Evolutionary conservation across 2,329 filamentous ascomycete species (phyloP).

Genomic region (Rachicladosporium sp.): DNA sequence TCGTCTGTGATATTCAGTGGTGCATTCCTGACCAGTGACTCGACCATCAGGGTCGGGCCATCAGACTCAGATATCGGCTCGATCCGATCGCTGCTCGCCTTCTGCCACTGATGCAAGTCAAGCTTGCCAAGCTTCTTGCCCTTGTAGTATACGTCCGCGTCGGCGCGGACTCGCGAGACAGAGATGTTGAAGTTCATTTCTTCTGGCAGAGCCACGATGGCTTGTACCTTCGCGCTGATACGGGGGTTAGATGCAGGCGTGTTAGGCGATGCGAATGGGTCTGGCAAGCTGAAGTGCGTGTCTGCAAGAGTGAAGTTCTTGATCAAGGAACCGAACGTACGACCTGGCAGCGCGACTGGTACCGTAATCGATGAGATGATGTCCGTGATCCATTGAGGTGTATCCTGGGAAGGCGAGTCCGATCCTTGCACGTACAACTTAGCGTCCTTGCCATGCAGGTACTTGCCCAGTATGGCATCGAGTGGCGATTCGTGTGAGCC

Average conservation of each 20-base stretch:
- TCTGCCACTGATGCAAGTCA: conserved; percentile 69
- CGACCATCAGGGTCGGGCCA: conserved; percentile 55
- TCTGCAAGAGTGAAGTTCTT: conserved; percentile 77
- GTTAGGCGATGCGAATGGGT: conserved; percentile 63
- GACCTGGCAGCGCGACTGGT: conserved; percentile 72
- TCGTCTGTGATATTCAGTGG: conserved; percentile 74
- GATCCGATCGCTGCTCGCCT: conserved; percentile 65
- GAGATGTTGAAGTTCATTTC: conserved; percentile 79
- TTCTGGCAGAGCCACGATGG: conserved; percentile 64
- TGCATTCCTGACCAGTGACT: conserved; percentile 63
- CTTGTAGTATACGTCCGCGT: conserved; percentile 70
- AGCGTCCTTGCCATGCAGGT: conserved; percentile 67
- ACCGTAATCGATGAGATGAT: conserved; percentile 72
- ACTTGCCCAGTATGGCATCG: conserved; percentile 67
- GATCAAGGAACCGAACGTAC: conserved; percentile 69
- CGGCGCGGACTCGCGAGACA: conserved; percentile 63
- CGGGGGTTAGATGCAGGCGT: conserved; percentile 61
- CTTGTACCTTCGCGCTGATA: conserved; percentile 72
- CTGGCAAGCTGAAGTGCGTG: conserved; percentile 75
- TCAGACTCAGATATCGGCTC: conserved; percentile 42
- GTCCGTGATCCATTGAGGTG: conserved; percentile 71
- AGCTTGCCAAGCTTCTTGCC: conserved; percentile 68
- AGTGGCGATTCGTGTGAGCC: conserved; percentile 68
- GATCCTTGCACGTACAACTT: conserved; percentile 76
- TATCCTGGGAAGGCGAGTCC: conserved; percentile 49